Evolutionary conservation across 371 early-diverging fungal genomes (phyloP).

Genomic region (Circinella umbellata): DNA sequence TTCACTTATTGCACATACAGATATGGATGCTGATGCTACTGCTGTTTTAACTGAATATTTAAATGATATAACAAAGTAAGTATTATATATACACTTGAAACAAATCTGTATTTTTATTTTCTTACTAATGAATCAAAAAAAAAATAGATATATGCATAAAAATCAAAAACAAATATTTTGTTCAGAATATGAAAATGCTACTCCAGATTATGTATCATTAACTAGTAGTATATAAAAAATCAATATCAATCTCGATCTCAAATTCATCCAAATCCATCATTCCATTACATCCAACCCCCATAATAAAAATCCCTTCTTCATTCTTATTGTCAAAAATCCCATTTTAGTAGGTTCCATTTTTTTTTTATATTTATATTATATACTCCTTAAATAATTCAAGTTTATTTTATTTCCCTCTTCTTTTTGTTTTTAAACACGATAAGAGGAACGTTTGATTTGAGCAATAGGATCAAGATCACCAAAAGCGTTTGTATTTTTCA

Average conservation of each 20-base stretch:
- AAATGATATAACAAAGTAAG: constrained; percentile 23
- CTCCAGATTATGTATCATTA: constrained; percentile 64
- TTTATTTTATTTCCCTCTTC: not conserved
- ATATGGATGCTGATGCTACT: constrained; percentile 22
- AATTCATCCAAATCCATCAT: not conserved
- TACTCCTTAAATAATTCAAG: not conserved
- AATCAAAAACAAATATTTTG: constrained; percentile 30
- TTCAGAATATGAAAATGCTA: constrained; percentile 59
- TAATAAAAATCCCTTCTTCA: no score
- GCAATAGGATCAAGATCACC: constrained; percentile 30
- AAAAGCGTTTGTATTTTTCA: constrained; percentile 16
- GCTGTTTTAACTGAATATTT: constrained; percentile 20
- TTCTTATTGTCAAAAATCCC: no score
- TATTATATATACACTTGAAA: not conserved
- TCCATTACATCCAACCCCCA: not conserved
- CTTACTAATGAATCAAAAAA: constrained; percentile 7
- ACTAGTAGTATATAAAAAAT: constrained; percentile 45
- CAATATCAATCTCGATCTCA: not conserved
- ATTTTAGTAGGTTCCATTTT: no score
- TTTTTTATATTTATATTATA: not conserved
- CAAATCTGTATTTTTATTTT: no score
- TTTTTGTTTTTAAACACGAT: constrained; percentile 16
- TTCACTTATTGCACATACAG: constrained; percentile 22
- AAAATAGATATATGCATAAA: constrained; percentile 28
- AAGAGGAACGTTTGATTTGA: constrained; percentile 19